Base-by-base conservation (phyloP, 2,329 filamentous ascomycete species). In the Talaromyces sp. region DNA sequence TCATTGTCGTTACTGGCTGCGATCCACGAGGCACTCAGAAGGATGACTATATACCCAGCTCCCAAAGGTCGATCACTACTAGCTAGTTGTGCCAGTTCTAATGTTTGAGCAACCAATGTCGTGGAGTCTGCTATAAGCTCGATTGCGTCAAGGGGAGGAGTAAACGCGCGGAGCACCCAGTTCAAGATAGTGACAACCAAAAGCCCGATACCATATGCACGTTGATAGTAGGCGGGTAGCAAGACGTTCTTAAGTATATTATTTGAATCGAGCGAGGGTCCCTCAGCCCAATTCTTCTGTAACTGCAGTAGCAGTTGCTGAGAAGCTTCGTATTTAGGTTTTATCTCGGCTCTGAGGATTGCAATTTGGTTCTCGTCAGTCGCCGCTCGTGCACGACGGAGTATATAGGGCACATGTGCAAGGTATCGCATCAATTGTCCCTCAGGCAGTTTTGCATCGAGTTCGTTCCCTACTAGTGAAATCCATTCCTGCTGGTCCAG, bases 401-500 rank as follows among this genome's bases (percentile, higher is more conserved):
- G 66, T 17, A 75, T 52, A 33, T 55, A 56, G 0, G 73, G 71
- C 1, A 70, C 61, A 9, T 62, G 63, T 0, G 73, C 66, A 19
- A 76, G 60, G 55, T 60, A 65, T 9, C 48, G 60, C 43, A 76
- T 63, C 52, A 72, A 68, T 21, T 65, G 64, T 19, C 70, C 70
- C 33, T 73, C 70, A 4, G 66, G 65, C 0, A 61, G 60, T 6
- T 50, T 43, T 22, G 59, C 55, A 36, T 74, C 67, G 10, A 70
- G 61, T 8, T 72, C 64, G 56, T 62, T 73, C 17, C 56, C 63
- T 11, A 73, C 66, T 2, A 75, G 64, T 13, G 57, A 56, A 13
- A 66, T 64, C 73, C 73, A 76, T 60, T 75, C 71, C 17, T 64
- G 48, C 3, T 61, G 57, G 1, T 56, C 67, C 5, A 75, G 65